Conservation (phyloP, 441 rosid species). For the Populus hybrid region DNA sequence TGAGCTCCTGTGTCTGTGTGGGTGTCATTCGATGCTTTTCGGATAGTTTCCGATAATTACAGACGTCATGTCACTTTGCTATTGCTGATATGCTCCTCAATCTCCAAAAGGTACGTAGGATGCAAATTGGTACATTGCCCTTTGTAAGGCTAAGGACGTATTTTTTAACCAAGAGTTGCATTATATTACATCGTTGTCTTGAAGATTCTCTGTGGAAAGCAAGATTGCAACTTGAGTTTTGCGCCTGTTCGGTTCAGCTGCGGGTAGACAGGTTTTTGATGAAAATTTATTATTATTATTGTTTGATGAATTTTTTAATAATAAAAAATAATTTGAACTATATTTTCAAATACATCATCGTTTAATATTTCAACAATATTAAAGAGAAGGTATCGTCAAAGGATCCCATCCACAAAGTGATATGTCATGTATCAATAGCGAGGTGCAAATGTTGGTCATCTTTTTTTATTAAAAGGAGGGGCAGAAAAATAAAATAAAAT, state of each 20-base stretch:
- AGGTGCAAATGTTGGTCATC: constrained; percentile 16
- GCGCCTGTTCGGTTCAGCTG: too few species aligned
- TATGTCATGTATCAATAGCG: background rate
- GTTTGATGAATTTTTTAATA: too few species aligned
- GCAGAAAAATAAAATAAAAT: background rate
- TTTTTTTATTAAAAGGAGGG: background rate
- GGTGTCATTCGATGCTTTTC: constrained; percentile 18
- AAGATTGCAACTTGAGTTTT: background rate
- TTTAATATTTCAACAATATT: too few species aligned
- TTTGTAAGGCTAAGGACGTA: background rate
- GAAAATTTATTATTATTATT: too few species aligned
- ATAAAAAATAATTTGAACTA: too few species aligned
- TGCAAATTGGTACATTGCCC: background rate
- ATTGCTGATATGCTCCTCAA: constrained; percentile 9
- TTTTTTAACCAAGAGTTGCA: background rate
- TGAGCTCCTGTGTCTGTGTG: constrained; percentile 19
- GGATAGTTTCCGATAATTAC: constrained; percentile 23
- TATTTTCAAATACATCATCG: too few species aligned
- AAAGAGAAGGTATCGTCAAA: background rate
- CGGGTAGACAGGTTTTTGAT: too few species aligned
- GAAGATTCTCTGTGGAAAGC: background rate
- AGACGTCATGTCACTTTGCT: constrained; percentile 5
- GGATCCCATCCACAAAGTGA: constrained; percentile 6
- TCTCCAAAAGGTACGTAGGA: background rate
- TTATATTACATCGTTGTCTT: background rate